A percentile compares a stretch with the other conserved stretches of the same genome.
Conservation (phyloP, 768 basidiomycete genomes). For the Kwoniella botswanensis region DNA sequence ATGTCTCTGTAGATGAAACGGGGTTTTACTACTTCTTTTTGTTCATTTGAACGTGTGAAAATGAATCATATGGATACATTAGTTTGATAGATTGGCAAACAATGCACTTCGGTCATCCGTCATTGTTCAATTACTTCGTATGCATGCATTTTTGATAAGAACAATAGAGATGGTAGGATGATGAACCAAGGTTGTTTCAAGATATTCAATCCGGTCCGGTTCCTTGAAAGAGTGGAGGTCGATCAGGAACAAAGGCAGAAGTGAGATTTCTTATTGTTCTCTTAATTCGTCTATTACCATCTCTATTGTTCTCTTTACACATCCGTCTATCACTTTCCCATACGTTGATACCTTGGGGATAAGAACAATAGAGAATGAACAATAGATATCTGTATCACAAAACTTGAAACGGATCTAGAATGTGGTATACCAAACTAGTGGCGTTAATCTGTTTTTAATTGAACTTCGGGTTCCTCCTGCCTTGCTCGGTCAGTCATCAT, state of each 20-base stretch:
- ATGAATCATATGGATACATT: not conserved
- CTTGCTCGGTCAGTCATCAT: not conserved
- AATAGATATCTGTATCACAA: not conserved
- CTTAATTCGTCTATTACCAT: not conserved
- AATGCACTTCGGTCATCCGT: too few relatives aligned
- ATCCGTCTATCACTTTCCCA: not conserved
- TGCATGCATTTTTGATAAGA: not conserved
- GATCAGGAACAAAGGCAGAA: slow-evolving; percentile 8
- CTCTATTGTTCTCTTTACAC: not conserved
- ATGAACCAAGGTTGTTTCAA: slow-evolving; percentile 9
- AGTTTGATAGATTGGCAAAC: too few relatives aligned
- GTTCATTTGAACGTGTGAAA: not conserved
- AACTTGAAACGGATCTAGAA: not conserved
- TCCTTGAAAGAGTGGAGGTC: not conserved
- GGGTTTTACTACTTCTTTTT: slow-evolving; percentile 12
- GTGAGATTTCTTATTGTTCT: slow-evolving; percentile 8
- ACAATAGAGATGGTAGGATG: slow-evolving; percentile 1
- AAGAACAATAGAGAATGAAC: slow-evolving; percentile 3
- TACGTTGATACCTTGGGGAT: too few relatives aligned
- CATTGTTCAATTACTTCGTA: not conserved
- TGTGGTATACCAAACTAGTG: not conserved
- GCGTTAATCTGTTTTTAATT: not conserved
- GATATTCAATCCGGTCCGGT: not conserved
- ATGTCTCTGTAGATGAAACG: slow-evolving; percentile 6
- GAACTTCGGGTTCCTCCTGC: not conserved